A percentile compares a stretch with the other conserved stretches of the same genome.
These are phyloP conservation scores for Papiliotrema laurentii DNA, from an alignment of 1,284 basidiomycete genomes.

Conservation along the genomic window DNA sequence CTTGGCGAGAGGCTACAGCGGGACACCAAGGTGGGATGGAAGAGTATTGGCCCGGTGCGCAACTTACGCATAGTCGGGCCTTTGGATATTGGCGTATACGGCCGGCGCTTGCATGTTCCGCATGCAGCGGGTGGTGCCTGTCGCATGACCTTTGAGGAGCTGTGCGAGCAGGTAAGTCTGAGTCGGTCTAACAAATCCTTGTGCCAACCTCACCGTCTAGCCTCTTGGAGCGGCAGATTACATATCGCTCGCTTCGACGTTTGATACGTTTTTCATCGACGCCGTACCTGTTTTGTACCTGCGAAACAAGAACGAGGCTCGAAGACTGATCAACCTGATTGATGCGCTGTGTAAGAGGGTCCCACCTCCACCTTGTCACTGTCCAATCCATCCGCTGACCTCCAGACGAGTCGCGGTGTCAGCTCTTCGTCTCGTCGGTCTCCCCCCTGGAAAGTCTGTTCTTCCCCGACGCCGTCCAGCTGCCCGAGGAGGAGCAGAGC, in stretches of 20 bases:
- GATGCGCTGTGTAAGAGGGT: conserved; percentile 58
- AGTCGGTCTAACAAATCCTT: neutral
- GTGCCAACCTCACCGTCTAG: conserved; percentile 26
- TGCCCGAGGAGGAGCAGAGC: conserved; percentile 4
- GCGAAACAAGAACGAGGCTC: conserved; percentile 61
- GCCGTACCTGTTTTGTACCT: conserved; percentile 59
- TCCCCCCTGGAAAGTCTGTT: conserved; percentile 56
- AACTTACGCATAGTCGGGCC: conserved; percentile 20
- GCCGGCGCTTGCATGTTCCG: conserved; percentile 55
- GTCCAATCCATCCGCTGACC: conserved; percentile 2
- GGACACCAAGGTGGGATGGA: conserved; percentile 25
- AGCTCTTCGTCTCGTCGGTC: conserved; percentile 51
- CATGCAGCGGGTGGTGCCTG: conserved; percentile 50
- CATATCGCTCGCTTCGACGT: conserved; percentile 59
- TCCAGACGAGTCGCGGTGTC: conserved; percentile 48
- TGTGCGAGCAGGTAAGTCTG: conserved; percentile 58
- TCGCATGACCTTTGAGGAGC: conserved; percentile 59
- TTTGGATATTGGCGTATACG: conserved; percentile 50
- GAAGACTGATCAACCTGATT: conserved; percentile 65
- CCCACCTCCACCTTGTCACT: conserved; percentile 40
- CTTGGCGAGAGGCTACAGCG: conserved; percentile 29
- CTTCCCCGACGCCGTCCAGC: conserved; percentile 55
- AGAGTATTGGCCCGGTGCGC: neutral
- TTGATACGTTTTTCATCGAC: conserved; percentile 58
- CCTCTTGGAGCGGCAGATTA: conserved; percentile 68